Percentiles rank a stretch among this genome's conserved stretches.
Conservation (phyloP, 108 stramenopile species). For the Schizochytrium sp. region DNA sequence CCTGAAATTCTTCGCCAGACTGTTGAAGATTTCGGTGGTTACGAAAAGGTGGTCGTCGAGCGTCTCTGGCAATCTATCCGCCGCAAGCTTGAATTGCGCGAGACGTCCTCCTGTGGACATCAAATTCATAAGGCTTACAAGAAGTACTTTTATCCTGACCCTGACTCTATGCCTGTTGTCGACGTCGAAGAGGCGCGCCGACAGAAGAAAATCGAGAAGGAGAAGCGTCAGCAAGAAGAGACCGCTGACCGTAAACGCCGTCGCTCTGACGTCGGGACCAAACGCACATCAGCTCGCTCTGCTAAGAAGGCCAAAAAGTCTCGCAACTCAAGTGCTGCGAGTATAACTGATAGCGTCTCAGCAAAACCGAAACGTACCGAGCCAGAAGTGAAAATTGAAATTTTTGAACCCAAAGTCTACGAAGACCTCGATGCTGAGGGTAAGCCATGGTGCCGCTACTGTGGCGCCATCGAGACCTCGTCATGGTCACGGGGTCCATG, state of each 20-base stretch:
- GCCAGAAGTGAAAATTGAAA: neutral
- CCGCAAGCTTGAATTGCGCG: neutral
- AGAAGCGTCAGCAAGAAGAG: conserved; percentile 27
- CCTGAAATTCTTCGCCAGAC: conserved; percentile 33
- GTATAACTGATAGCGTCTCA: neutral
- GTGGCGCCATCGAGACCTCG: conserved; percentile 33
- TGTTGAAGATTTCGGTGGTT: conserved; percentile 26
- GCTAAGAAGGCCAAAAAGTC: neutral
- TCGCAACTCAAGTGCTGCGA: neutral
- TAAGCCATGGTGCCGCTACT: conserved; percentile 56
- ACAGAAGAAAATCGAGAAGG: neutral
- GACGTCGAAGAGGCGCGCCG: conserved; percentile 15
- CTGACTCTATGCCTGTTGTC: neutral
- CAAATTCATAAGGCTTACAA: conserved; percentile 23
- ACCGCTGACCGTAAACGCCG: neutral
- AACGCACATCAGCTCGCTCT: neutral
- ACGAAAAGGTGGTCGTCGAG: conserved; percentile 38
- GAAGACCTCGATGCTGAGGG: neutral
- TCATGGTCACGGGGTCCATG: conserved; percentile 33
- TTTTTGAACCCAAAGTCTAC: neutral
- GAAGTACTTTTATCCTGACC: conserved; percentile 31
- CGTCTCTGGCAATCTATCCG: conserved; percentile 25
- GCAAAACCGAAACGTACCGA: neutral
- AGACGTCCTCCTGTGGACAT: neutral
- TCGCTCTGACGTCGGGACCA: conserved; percentile 4